Evolutionary conservation across 2,329 filamentous ascomycete species (phyloP), one percentile per base, ranked within the genome.

Genomic region (Harringtonia aguacate): DNA sequence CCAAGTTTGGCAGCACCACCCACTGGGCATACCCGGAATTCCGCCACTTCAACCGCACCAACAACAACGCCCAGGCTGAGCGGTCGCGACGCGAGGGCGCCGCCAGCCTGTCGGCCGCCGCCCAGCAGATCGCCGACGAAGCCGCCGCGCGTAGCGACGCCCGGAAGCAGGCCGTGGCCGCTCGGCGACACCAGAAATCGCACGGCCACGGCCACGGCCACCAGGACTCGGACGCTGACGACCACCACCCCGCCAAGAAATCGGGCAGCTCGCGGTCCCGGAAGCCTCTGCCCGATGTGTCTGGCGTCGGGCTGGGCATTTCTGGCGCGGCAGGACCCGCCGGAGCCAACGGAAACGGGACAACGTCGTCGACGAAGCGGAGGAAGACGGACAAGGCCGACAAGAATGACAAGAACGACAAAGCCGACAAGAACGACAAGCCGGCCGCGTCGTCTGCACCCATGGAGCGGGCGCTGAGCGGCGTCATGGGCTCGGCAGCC

Each of bases 21-120:
- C 92, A 98, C 62, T 98, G 92, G 92, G 92, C 90, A 39, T 97
- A 97, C 60, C 84, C 86, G 18, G 85, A 90, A 55, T 87, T 86
- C 57, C 83, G 90, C 51, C 74, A 79, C 29, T 68, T 68, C 29
- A 46, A 37, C 35, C 74, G 73, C 54, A 68, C 73, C n/a, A 68
- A 70, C 22, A 68, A 70, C 31, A 66, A 69, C 15, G 79, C 76
- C 21, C 73, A 79, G 36, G 78, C 80, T 28, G 86, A 94, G 58
- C 74, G 83, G 22, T 81, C 84, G 39, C 75, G 87, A 48, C 78
- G 86, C 50, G 88, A 95, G 57, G 84, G 83, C 20, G 84, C 83
- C 12, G 76, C 84, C 20, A 79, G 79, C 33, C 85, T 88, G 52
- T 86, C 86, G 20, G 84, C 85, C 2, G 83, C 84, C 13, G 81